These are phyloP conservation scores for Paecilomyces sp. DNA, from an alignment of 2,329 filamentous ascomycete species.

Conservation along the genomic window DNA sequence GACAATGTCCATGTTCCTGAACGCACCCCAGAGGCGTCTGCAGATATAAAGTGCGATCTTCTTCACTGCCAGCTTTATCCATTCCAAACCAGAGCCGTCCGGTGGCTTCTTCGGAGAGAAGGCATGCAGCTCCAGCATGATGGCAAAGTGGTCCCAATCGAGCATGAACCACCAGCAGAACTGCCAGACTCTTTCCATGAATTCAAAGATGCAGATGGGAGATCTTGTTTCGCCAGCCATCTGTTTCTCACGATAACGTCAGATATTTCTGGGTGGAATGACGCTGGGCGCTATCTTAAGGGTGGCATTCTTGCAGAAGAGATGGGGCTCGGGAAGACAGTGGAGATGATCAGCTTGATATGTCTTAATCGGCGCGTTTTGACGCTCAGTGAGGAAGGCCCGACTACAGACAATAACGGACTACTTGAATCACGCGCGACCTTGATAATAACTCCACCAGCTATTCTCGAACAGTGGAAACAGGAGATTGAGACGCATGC, in stretches of 20 bases:
- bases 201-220: conserved; percentile 30
- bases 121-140: conserved; percentile 26
- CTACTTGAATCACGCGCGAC: conserved; percentile 45
- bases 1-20: conserved; percentile 40
- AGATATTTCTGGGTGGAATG: conserved; percentile 26
- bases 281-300: conserved; percentile 20
- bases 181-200: conserved; percentile 33
- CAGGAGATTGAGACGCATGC: conserved; percentile 53
- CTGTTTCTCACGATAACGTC: conserved; percentile 33
- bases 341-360: conserved; percentile 42
- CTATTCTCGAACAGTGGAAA: conserved; percentile 58
- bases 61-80: conserved; percentile 38
- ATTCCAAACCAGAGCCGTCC: conserved; percentile 41
- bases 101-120: conserved; percentile 41
- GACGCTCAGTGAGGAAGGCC: conserved; percentile 6
- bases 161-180: conserved; percentile 1
- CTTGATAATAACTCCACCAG: conserved; percentile 55
- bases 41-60: conserved; percentile 25
- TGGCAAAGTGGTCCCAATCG: conserved; percentile 19
- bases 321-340: conserved; percentile 46
- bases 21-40: conserved; percentile 22
- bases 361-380: conserved; percentile 29
- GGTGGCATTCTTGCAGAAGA: conserved; percentile 45
- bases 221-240: conserved; percentile 33
- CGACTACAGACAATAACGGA: conserved; percentile 12